phyloP scores from a whole-genome alignment of 331 rosid species.

The Cucumis variabilis region DNA sequence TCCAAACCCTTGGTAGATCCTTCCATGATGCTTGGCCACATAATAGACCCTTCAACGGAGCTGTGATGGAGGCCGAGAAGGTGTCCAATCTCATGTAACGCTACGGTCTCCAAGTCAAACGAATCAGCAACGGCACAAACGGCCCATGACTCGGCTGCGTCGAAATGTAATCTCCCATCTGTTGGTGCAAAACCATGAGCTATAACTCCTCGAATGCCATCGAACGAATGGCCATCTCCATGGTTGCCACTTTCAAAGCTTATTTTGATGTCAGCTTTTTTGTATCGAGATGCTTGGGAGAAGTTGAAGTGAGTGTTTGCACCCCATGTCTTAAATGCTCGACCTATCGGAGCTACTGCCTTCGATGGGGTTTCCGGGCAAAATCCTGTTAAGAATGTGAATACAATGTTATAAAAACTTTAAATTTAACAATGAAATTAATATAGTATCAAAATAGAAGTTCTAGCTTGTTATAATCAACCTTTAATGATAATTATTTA shows the following conservation, averaged over 20 bases:
- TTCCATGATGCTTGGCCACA: background rate
- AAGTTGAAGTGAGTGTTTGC: background rate
- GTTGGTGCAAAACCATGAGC: conserved; percentile 43
- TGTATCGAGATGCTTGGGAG: background rate
- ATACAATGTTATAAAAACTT: too few relatives aligned
- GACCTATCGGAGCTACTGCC: conserved; percentile 19
- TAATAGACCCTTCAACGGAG: background rate
- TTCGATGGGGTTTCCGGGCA: background rate
- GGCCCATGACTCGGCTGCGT: conserved; percentile 37
- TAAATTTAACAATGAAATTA: too few relatives aligned
- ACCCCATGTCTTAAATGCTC: conserved; percentile 47
- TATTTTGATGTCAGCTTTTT: conserved; percentile 34
- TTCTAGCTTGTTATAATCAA: too few relatives aligned
- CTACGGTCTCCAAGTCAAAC: conserved; percentile 35
- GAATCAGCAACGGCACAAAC: background rate
- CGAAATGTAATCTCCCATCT: conserved; percentile 46
- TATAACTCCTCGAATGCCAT: conserved; percentile 34
- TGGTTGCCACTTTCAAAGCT: conserved; percentile 37
- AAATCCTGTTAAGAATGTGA: conserved; percentile 14
- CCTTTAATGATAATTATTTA: too few relatives aligned
- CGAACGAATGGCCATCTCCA: conserved; percentile 45
- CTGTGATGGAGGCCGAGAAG: conserved; percentile 17
- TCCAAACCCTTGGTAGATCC: conserved; percentile 18
- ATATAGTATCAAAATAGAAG: too few relatives aligned
- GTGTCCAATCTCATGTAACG: conserved; percentile 12